Evolutionary conservation across 345 rosid species (phyloP).

Genomic region (Bruguiera parviflora): DNA sequence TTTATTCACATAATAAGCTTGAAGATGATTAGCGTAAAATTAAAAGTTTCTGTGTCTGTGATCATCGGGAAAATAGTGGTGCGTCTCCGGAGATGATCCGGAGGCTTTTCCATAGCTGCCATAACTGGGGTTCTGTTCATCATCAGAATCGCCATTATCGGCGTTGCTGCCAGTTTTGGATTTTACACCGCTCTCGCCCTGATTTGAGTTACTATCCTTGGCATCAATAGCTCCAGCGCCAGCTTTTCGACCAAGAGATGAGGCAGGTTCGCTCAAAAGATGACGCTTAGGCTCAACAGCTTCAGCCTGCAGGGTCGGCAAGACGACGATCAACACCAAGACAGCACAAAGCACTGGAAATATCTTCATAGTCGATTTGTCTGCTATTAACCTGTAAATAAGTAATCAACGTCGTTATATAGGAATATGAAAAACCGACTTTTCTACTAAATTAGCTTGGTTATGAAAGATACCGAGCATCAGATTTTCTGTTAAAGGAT

Average conservation of each 20-base stretch:
- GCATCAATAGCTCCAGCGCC: background rate
- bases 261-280: background rate
- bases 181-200: too few species aligned
- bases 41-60: background rate
- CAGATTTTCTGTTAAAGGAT: too few species aligned
- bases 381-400: background rate
- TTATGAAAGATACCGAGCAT: too few species aligned
- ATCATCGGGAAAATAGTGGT: background rate
- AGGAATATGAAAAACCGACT: too few species aligned
- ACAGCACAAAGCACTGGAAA: background rate
- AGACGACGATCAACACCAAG: background rate
- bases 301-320: background rate
- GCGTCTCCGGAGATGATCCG: background rate
- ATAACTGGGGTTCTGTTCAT: background rate
- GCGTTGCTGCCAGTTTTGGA: background rate
- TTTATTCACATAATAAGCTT: too few species aligned
- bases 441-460: too few species aligned
- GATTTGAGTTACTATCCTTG: background rate
- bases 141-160: background rate
- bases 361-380: constrained; percentile 8
- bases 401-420: background rate
- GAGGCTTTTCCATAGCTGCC: too few species aligned
- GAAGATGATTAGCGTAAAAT: too few species aligned
- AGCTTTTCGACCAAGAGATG: constrained; percentile 1
- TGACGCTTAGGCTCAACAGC: background rate